Percentiles rank a stretch among this genome's conserved stretches.
Evolutionary conservation across 768 basidiomycete species (phyloP).

Genomic region (Lanmaoa pseudosensibilis): DNA sequence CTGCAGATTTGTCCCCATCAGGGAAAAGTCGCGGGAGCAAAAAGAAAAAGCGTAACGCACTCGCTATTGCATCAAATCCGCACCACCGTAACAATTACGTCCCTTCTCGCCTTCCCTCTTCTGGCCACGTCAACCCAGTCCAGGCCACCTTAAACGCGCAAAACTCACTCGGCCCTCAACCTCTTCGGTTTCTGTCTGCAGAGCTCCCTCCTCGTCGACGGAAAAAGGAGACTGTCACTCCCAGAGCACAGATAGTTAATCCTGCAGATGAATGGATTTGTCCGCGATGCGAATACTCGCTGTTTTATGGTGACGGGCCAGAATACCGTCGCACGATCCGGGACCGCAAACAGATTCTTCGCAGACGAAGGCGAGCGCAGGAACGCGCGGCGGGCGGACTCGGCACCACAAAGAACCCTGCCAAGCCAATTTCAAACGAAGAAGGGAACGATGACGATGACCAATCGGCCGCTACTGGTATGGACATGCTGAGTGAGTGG

Average conservation of each 20-base stretch:
- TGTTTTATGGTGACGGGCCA: constrained; percentile 85
- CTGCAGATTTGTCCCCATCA: constrained; percentile 38
- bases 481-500: constrained; percentile 13
- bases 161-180: constrained; percentile 55
- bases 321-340: constrained; percentile 64
- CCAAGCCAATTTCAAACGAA: constrained; percentile 22
- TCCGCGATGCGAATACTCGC: constrained; percentile 86
- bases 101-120: constrained; percentile 72
- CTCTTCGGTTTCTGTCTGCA: constrained; percentile 66
- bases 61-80: constrained; percentile 92
- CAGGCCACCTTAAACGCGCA: constrained; percentile 44
- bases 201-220: constrained; percentile 56
- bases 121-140: constrained; percentile 39
- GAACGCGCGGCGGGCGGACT: constrained; percentile 55
- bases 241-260: constrained; percentile 44
- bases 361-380: constrained; percentile 65
- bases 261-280: constrained; percentile 92
- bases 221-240: constrained; percentile 27
- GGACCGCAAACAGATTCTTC: constrained; percentile 77
- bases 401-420: constrained; percentile 21
- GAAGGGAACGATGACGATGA: constrained; percentile 26
- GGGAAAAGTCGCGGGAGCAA: constrained; percentile 44
- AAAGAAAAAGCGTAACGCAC: constrained; percentile 92
- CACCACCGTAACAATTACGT: constrained; percentile 95
- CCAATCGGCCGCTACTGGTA: constrained; percentile 1